Conservation (phyloP, 2,329 filamentous ascomycete species). For the Aureobasidium sp. region DNA sequence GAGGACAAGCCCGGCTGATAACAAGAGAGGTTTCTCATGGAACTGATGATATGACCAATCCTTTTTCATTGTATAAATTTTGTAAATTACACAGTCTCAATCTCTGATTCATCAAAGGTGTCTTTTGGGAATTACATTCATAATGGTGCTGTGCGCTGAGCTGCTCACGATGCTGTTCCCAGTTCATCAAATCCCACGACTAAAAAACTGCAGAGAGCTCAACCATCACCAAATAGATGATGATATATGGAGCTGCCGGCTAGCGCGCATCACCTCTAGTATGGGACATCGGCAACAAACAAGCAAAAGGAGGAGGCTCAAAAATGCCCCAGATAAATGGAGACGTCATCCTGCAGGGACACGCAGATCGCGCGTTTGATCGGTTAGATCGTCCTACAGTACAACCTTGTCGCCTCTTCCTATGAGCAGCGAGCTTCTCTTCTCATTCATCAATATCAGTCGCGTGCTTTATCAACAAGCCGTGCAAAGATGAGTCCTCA, state of each 20-base stretch:
- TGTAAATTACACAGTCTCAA: not conserved
- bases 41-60: not conserved
- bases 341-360: slow-evolving; percentile 9
- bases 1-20: slow-evolving; percentile 20
- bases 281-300: not conserved
- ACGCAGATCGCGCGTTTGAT: slow-evolving; percentile 5
- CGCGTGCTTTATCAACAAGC: slow-evolving; percentile 6
- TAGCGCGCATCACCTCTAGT: not conserved
- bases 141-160: too few relatives aligned
- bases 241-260: not conserved
- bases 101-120: too few relatives aligned
- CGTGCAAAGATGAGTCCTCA: not conserved
- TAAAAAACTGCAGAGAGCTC: not conserved
- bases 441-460: not conserved
- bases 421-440: not conserved
- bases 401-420: not conserved
- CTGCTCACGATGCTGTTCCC: too few relatives aligned
- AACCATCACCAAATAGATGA: not conserved
- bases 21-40: slow-evolving; percentile 3
- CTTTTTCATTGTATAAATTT: not conserved
- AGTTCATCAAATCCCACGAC: too few relatives aligned
- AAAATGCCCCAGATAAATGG: slow-evolving; percentile 5
- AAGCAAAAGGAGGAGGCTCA: not conserved
- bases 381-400: not conserved
- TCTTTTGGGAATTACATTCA: not conserved